Base-by-base conservation (phyloP, 2,329 filamentous ascomycete genomes). In the Alternaria sp. region DNA sequence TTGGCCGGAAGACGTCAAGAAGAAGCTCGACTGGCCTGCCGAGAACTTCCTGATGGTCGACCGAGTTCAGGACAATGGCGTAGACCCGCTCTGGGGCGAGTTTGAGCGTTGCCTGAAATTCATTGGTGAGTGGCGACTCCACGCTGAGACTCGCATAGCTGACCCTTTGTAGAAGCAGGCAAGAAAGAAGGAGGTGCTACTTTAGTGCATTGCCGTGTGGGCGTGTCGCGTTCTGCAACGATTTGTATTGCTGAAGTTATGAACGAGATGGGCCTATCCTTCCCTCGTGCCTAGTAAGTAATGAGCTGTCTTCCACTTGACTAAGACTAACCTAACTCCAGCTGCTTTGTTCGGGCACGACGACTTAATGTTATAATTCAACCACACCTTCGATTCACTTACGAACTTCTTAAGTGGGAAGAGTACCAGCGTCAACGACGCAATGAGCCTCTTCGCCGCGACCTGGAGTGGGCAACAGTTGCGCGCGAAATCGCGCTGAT, bases 211-310 rank as follows among this genome's bases (percentile, higher is more conserved):
- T 99, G 96, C 78, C 91, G 96, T 17, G 96, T 99, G 8, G 96
- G 96, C 51, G 96, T 99, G 58, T 97, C 94, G 54, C 89, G 96
- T 55, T 97, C 93, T 66, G 96, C 96, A 12, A 99, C 95, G 2
- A 97, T 99, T 65, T 98, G 96, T 78, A 99, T 99, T 74, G 96
- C 96, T n/a, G 94, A 98, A 80, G 93, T 98, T 36, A 99, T 99
- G 96, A 89, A 90, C 36, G 86, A 90, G 25, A 81, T 93, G 71
- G 86, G 88, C 21, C 82, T 97, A 68, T 96, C 93, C 0, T 95
- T 98, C 72, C 93, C 96, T 12, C 88, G 92, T 59, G 96, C 96
- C 62, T 99, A 99, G 86, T 88, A 81, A 78, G 86, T 83, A 11
- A 21, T 56, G 7, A 13, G 6, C 36, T 2, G 10, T 23, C 8